Percentiles rank a stretch among this genome's conserved stretches.
These are phyloP conservation scores for Globisporangium canariense DNA, from an alignment of 352 stramenopile species.

Conservation along the genomic window DNA sequence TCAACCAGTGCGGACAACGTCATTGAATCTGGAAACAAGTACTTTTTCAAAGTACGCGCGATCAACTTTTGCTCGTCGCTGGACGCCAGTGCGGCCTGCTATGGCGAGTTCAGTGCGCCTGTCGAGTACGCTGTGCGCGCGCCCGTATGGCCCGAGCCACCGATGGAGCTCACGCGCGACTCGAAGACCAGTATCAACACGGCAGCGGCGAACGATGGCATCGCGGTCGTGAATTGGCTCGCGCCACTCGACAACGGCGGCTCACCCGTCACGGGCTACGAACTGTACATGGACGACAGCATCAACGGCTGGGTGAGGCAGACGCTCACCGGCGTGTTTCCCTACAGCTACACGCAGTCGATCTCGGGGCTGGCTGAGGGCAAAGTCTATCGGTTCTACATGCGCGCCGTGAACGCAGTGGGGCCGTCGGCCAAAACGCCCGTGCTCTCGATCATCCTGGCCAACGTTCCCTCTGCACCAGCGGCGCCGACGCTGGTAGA, in stretches of 20 bases:
- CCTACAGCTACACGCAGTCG: constrained; percentile 46
- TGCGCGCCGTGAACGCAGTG: constrained; percentile 83
- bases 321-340: constrained; percentile 42
- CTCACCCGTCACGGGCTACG: constrained; percentile 88
- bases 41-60: constrained; percentile 92
- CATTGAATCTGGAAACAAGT: constrained; percentile 90
- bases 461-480: constrained; percentile 59
- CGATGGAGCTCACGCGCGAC: constrained; percentile 57
- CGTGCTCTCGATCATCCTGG: constrained; percentile 88
- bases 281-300: constrained; percentile 89
- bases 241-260: constrained; percentile 92
- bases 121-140: constrained; percentile 89
- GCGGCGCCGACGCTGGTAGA: constrained; percentile 53
- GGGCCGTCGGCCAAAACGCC: constrained; percentile 79
- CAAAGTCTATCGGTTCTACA: constrained; percentile 92
- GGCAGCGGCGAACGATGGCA: constrained; percentile 39
- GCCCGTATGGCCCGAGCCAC: constrained; percentile 80
- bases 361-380: constrained; percentile 63
- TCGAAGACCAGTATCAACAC: constrained; percentile 71
- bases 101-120: constrained; percentile 86
- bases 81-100: constrained; percentile 74
- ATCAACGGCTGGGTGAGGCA: constrained; percentile 39
- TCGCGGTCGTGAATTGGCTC: constrained; percentile 77
- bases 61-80: constrained; percentile 92
- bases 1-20: constrained; percentile 76